These are phyloP conservation scores for Hirsutella rhossiliensis DNA, from an alignment of 2,329 filamentous ascomycete genomes.

Conservation along the genomic window DNA sequence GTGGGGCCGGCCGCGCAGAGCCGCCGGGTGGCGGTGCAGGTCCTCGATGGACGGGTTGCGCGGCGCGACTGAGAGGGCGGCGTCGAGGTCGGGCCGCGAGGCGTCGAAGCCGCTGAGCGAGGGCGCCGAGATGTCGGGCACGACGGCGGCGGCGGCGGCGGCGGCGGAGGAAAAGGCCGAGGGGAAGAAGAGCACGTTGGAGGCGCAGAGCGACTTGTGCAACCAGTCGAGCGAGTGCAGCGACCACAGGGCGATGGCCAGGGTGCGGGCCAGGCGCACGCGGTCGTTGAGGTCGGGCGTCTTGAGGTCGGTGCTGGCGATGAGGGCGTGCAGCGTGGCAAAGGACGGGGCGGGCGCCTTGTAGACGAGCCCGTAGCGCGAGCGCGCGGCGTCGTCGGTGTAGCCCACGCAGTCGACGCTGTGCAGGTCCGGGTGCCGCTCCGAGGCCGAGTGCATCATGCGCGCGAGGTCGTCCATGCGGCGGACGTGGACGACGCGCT, in stretches of 20 bases:
- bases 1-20: constrained; percentile 27
- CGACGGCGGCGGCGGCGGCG: constrained; percentile 19
- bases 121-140: constrained; percentile 28
- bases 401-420: constrained; percentile 35
- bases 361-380: constrained; percentile 32
- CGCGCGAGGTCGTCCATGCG: constrained; percentile 33
- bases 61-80: constrained; percentile 33
- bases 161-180: constrained; percentile 22
- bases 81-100: constrained; percentile 36
- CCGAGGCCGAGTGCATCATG: constrained; percentile 33
- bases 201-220: constrained; percentile 41
- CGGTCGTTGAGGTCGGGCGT: constrained; percentile 32
- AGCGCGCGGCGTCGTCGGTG: constrained; percentile 24
- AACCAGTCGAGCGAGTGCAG: constrained; percentile 44
- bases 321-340: constrained; percentile 27
- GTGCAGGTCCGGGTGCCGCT: constrained; percentile 32
- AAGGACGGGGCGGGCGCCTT: constrained; percentile 21
- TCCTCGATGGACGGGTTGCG: constrained; percentile 28
- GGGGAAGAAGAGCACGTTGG: constrained; percentile 43
- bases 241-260: constrained; percentile 32
- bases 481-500: constrained; percentile 28
- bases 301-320: constrained; percentile 24
- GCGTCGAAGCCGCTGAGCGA: constrained; percentile 43
- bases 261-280: constrained; percentile 26
- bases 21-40: constrained; percentile 34